Base-by-base conservation (phyloP, 1,284 basidiomycete species). In the Malassezia caprae region DNA sequence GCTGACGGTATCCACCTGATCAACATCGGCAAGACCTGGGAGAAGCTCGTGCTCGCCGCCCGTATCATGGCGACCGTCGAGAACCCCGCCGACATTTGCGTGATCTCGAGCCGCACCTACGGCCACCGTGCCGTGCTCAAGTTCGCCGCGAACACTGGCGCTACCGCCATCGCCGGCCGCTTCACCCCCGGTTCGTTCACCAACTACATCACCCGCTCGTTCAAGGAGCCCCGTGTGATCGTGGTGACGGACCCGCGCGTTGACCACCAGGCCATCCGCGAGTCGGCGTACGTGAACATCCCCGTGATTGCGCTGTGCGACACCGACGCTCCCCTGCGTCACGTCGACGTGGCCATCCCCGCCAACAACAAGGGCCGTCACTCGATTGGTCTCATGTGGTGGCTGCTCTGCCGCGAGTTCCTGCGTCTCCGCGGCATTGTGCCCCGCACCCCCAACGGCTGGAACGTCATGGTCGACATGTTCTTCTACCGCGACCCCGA, bases 401-500 rank as follows among this genome's bases (percentile, higher is more conserved):
- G 91, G 90, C 79, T 98, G 70, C 87, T 98, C 75, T 88, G 88
- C 77, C 88, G 93, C 73, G 93, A 98, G 78, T 90, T 96, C 73
- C 86, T 98, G 77, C 86, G 93, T 75, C 82, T 98, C 75, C 85
- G 89, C 63, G 94, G 93, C 60, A 85, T 86, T 60, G 84, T 96
- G 76, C 85, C 90, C 63, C 84, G 91, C 71, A 85, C 87, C 48
- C 78, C 83, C 64, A 88, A 91, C 65, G 88, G 87, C 72, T 96
- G 93, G 90, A 86, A 85, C 76, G 86, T 94, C 76, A 96, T 98
- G 69, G 89, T 93, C 69, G 93, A 96, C 80, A 90, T 96, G 88
- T 96, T 96, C 89, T 96, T 96, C 86, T 98, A 96, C 85, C 89
- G 93, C 75, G 93, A 96, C 80, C 90, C 93, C 61, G 91, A 96